phyloP scores from a whole-genome alignment of 805 yeast genomes.

The Teunomyces gatunensis region DNA sequence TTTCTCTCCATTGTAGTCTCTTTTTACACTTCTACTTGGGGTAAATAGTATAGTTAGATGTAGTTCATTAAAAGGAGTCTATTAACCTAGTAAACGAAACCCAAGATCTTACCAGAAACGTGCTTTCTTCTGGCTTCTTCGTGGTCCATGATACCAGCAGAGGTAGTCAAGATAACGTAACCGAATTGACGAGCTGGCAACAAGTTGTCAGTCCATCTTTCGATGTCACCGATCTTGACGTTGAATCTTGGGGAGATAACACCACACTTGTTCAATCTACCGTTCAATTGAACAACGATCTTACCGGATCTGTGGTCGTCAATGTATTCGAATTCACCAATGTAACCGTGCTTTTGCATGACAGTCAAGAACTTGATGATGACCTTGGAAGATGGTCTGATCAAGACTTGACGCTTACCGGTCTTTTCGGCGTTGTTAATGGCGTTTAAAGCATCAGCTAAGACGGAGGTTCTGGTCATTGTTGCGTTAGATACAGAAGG shows the following conservation, averaged over 20 bases:
- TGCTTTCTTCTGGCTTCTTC: constrained; percentile 99
- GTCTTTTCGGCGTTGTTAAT: constrained; percentile 38
- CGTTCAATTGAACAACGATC: constrained; percentile 34
- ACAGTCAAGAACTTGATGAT: constrained; percentile 31
- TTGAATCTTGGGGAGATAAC: constrained; percentile 98
- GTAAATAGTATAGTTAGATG: not conserved
- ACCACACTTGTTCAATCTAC: constrained; percentile 90
- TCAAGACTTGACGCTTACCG: constrained; percentile 36
- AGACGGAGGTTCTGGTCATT: constrained; percentile 36
- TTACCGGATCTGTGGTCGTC: constrained; percentile 39
- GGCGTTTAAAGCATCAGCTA: constrained; percentile 36
- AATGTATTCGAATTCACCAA: constrained; percentile 35
- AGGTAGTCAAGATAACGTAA: constrained; percentile 95
- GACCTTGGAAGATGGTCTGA: constrained; percentile 36
- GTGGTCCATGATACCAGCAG: constrained; percentile 99
- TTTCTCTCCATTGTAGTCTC: not conserved
- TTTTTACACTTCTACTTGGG: not conserved
- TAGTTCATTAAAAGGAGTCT: constrained; percentile 1
- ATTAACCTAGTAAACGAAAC: constrained; percentile 81
- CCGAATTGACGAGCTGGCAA: constrained; percentile 99
- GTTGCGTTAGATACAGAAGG: constrained; percentile 7
- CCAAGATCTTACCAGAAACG: constrained; percentile 98
- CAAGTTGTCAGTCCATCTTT: constrained; percentile 98
- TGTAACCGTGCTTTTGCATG: constrained; percentile 36
- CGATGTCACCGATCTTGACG: constrained; percentile 92